These are phyloP conservation scores for Panicum virgatum DNA, from an alignment of 202 grass and related monocot genomes.

Conservation along the genomic window DNA sequence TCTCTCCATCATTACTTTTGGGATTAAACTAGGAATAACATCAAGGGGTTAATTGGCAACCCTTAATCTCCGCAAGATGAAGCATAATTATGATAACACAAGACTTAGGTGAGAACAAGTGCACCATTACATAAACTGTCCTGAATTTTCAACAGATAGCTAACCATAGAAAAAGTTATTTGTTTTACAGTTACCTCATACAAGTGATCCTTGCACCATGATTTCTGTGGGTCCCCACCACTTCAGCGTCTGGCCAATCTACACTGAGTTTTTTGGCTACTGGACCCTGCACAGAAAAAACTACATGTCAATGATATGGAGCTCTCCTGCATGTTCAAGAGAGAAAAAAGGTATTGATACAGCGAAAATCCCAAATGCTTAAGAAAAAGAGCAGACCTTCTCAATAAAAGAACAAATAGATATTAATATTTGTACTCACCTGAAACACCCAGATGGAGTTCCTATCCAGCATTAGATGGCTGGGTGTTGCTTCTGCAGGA, in stretches of 20 bases:
- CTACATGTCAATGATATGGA: not conserved
- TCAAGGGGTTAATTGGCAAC: not conserved
- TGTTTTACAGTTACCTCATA: constrained; percentile 57
- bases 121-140: not conserved
- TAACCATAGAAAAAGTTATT: not conserved
- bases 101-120: not conserved
- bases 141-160: not conserved
- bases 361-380: not conserved
- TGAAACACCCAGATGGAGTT: constrained; percentile 56
- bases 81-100: not conserved
- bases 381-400: constrained; percentile 18
- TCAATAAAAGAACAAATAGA: not conserved
- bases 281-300: constrained; percentile 66
- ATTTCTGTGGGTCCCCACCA: constrained; percentile 45
- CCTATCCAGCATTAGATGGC: constrained; percentile 63
- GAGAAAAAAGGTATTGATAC: constrained; percentile 16
- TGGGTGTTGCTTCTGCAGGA: constrained; percentile 9
- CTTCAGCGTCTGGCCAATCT: constrained; percentile 17
- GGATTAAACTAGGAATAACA: not conserved
- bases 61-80: not conserved
- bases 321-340: not conserved
- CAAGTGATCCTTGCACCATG: constrained; percentile 84
- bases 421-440: constrained; percentile 40
- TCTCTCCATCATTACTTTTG: not conserved
- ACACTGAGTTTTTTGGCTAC: constrained; percentile 40